Evolutionary conservation across 2,329 filamentous ascomycete species (phyloP).

Genomic region (Plectosphaerella sp.): DNA sequence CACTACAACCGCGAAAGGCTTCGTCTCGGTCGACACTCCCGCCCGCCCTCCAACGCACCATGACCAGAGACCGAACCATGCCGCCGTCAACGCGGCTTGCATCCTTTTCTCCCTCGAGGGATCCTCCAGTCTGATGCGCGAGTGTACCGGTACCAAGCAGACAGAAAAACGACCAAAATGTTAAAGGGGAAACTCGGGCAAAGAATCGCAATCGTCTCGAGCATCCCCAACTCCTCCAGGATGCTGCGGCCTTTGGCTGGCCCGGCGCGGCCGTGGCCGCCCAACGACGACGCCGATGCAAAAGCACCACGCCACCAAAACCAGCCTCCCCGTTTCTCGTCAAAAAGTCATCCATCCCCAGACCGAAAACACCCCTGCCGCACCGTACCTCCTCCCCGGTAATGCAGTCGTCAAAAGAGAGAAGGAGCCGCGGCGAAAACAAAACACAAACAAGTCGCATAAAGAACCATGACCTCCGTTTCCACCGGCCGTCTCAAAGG

Average conservation of each 20-base stretch:
- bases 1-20: too few species aligned
- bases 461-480: conserved; percentile 1
- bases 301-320: not conserved
- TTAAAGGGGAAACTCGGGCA: not conserved
- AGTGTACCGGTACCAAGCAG: too few species aligned
- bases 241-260: not conserved
- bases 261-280: not conserved
- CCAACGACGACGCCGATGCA: not conserved
- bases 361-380: conserved; percentile 1
- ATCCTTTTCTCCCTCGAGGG: not conserved
- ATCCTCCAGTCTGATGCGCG: not conserved
- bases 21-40: too few species aligned
- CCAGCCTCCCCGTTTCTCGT: not conserved
- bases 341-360: not conserved
- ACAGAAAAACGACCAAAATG: too few species aligned
- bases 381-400: not conserved
- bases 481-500: conserved; percentile 6
- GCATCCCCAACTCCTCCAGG: not conserved
- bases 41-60: too few species aligned
- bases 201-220: not conserved
- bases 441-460: not conserved
- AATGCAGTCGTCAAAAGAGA: not conserved
- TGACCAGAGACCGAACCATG: too few species aligned
- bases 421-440: not conserved
- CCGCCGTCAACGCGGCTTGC: not conserved